These are phyloP conservation scores for Salix viminalis DNA, from an alignment of 345 rosid species.

Conservation along the genomic window DNA sequence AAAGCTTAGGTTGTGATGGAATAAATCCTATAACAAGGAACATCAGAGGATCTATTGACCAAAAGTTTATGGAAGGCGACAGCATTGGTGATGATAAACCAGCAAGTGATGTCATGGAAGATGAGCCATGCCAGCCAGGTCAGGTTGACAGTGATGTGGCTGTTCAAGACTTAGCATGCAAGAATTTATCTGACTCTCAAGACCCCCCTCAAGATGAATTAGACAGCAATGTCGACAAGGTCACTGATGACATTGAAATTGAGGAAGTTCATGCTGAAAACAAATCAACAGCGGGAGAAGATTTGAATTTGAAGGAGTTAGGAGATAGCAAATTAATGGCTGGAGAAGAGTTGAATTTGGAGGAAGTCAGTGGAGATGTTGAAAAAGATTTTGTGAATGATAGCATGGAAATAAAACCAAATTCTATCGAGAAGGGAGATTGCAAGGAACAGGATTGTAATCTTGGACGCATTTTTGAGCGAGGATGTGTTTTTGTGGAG, in stretches of 20 bases:
- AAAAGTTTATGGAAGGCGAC: constrained; percentile 14
- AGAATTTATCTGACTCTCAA: constrained; percentile 8
- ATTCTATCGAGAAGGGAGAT: constrained; percentile 29
- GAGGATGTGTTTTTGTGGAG: constrained; percentile 69
- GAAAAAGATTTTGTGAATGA: constrained; percentile 8
- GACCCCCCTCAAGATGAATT: constrained; percentile 22
- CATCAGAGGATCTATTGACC: constrained; percentile 10
- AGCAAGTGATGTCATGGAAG: constrained; percentile 21
- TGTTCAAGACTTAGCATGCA: constrained; percentile 13
- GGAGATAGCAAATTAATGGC: constrained; percentile 17
- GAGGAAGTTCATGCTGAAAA: constrained; percentile 8
- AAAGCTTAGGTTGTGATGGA: constrained; percentile 17
- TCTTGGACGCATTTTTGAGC: constrained; percentile 39
- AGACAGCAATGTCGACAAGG: constrained; percentile 15
- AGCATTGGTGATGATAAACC: constrained; percentile 19
- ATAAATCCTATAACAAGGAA: constrained; percentile 20
- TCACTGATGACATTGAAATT: constrained; percentile 7
- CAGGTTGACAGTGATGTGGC: constrained; percentile 17
- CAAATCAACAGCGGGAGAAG: constrained; percentile 20
- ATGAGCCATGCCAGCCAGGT: constrained; percentile 27
- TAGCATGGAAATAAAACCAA: background rate
- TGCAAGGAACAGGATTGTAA: constrained; percentile 24
- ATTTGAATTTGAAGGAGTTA: constrained; percentile 18
- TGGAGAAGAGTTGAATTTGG: constrained; percentile 22
- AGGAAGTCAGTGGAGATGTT: constrained; percentile 13